Conservation (phyloP, 2,329 filamentous ascomycete genomes). For the Scedosporium apiospermum region DNA sequence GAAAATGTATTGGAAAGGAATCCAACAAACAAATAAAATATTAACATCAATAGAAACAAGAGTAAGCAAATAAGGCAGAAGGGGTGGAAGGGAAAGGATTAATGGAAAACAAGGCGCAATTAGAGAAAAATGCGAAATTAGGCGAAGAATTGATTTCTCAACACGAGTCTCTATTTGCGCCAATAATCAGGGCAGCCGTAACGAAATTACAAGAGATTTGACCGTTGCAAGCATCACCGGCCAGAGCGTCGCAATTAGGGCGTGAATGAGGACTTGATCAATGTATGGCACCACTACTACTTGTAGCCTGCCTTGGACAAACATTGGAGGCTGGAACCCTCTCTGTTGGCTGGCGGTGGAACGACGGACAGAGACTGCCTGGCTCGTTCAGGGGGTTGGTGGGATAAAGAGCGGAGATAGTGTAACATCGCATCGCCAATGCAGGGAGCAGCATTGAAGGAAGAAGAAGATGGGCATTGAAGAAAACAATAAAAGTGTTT, state of each 20-base stretch:
- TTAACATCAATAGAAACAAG: background rate
- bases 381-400: too few species aligned
- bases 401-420: background rate
- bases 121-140: background rate
- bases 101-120: conserved; percentile 1
- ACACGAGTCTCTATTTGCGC: background rate
- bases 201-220: background rate
- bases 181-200: background rate
- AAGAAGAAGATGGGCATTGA: background rate
- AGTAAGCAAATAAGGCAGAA: conserved; percentile 4
- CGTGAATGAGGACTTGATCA: background rate
- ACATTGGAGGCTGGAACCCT: too few species aligned
- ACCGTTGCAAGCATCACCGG: too few species aligned
- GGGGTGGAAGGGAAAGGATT: background rate
- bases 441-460: background rate
- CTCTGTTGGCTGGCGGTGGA: too few species aligned
- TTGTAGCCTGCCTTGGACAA: too few species aligned
- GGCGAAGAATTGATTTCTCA: background rate
- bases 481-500: background rate
- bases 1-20: background rate
- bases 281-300: too few species aligned
- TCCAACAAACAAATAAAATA: background rate
- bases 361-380: background rate
- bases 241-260: background rate
- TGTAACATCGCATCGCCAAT: background rate